Evolutionary conservation across 2,329 filamentous ascomycete genomes (phyloP).

Genomic region (Emydomyces testavorans): DNA sequence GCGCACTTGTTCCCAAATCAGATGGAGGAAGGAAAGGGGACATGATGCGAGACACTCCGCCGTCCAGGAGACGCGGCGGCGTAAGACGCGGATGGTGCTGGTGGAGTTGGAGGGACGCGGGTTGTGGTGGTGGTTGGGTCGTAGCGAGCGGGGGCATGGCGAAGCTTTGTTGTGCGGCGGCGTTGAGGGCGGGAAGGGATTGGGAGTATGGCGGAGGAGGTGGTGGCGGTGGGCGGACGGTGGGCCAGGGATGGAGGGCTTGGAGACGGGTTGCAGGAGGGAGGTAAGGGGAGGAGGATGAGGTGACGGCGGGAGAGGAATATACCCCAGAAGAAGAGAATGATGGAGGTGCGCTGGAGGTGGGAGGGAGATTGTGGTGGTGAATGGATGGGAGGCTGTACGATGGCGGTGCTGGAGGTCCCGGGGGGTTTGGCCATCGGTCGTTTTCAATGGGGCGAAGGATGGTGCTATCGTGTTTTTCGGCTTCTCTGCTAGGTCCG

Average conservation of each 20-base stretch:
- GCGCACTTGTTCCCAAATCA: background rate
- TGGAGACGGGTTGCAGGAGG: conserved; percentile 22
- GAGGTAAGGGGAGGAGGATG: conserved; percentile 21
- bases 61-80: background rate
- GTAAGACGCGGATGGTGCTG: conserved; percentile 3
- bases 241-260: conserved; percentile 32
- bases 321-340: conserved; percentile 17
- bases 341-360: conserved; percentile 27
- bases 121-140: background rate
- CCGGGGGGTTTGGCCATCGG: conserved; percentile 11
- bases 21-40: background rate
- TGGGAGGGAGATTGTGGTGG: conserved; percentile 27
- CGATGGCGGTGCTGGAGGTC: conserved; percentile 7
- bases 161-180: conserved; percentile 24
- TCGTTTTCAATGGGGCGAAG: conserved; percentile 12
- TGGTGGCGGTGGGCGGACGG: conserved; percentile 20
- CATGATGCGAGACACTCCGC: background rate
- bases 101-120: background rate
- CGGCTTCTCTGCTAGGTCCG: conserved; percentile 24
- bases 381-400: conserved; percentile 24
- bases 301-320: conserved; percentile 26
- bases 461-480: conserved; percentile 12
- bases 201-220: conserved; percentile 27
- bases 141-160: conserved; percentile 26
- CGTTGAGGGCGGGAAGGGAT: conserved; percentile 30